Evolutionary conservation across 495 filamentous ascomycete genomes (phyloP).

Genomic region (Tuber borchii): DNA sequence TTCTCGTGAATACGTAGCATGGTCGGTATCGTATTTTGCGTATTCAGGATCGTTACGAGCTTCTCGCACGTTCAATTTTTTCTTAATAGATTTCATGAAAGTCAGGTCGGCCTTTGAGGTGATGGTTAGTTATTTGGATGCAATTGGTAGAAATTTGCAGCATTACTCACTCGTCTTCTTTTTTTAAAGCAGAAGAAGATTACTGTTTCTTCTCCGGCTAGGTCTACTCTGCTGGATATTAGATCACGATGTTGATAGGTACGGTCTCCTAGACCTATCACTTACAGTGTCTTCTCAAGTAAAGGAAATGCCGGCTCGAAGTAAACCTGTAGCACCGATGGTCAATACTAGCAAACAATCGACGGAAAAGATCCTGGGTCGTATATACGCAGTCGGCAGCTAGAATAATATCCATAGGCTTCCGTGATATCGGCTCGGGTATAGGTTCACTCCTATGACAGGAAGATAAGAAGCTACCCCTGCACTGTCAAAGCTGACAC

Average conservation of each 20-base stretch:
- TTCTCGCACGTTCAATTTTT: slow-evolving; percentile 46
- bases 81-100: slow-evolving; percentile 48
- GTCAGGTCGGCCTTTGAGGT: slow-evolving; percentile 46
- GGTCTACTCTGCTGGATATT: slow-evolving; percentile 32
- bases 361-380: neutral
- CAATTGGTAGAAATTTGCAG: neutral
- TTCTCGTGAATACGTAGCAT: slow-evolving; percentile 44
- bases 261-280: slow-evolving; percentile 50
- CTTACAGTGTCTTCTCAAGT: slow-evolving; percentile 67
- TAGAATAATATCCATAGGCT: slow-evolving; percentile 68
- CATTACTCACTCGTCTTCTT: slow-evolving; percentile 54
- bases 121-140: slow-evolving; percentile 14
- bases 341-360: neutral
- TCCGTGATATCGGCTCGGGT: slow-evolving; percentile 45
- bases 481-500: neutral
- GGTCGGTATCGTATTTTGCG: slow-evolving; percentile 45
- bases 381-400: slow-evolving; percentile 78
- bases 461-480: neutral
- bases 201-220: slow-evolving; percentile 50
- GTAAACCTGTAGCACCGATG: slow-evolving; percentile 50
- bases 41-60: slow-evolving; percentile 46
- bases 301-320: slow-evolving; percentile 92
- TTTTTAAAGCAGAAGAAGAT: slow-evolving; percentile 96
- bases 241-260: neutral
- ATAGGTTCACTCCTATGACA: slow-evolving; percentile 52